These are phyloP conservation scores for Wakefieldia striispora DNA, from an alignment of 768 basidiomycete species.

Conservation along the genomic window DNA sequence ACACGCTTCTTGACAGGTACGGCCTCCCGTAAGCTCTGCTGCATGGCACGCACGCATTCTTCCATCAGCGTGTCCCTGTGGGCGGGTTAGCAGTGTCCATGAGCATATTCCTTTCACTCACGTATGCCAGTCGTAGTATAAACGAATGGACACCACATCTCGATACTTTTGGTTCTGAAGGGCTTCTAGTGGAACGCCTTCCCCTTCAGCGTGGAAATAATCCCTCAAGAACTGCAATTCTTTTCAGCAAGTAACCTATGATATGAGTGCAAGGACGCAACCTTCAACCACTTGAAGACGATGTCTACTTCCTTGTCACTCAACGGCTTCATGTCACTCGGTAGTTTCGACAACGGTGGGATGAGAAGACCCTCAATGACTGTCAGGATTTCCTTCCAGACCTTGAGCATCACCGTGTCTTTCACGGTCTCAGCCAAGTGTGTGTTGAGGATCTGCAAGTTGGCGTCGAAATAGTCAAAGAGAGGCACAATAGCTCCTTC, in stretches of 20 bases:
- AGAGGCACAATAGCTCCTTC: slow-evolving; percentile 88
- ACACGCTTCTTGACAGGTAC: slow-evolving; percentile 82
- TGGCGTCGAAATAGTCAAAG: slow-evolving; percentile 96
- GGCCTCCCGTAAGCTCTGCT: slow-evolving; percentile 72
- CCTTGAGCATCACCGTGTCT: slow-evolving; percentile 86
- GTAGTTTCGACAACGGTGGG: slow-evolving; percentile 81
- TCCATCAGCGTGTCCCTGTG: slow-evolving; percentile 81
- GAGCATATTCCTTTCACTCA: slow-evolving; percentile 36
- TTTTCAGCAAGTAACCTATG: neutral
- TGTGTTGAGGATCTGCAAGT: slow-evolving; percentile 87
- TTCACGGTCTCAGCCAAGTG: slow-evolving; percentile 81
- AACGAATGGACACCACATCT: slow-evolving; percentile 81
- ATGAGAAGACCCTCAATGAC: slow-evolving; percentile 87
- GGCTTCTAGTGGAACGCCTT: slow-evolving; percentile 81
- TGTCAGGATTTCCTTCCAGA: slow-evolving; percentile 94
- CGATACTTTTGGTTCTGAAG: slow-evolving; percentile 95
- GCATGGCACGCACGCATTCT: slow-evolving; percentile 95
- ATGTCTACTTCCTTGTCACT: slow-evolving; percentile 97
- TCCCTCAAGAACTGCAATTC: slow-evolving; percentile 77
- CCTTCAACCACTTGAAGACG: slow-evolving; percentile 98
- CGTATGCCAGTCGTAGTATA: slow-evolving; percentile 98
- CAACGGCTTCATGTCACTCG: slow-evolving; percentile 89
- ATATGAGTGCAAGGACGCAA: slow-evolving; percentile 22
- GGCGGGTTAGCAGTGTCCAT: slow-evolving; percentile 5
- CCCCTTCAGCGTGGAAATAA: slow-evolving; percentile 93